Conservation (phyloP, 2,329 filamentous ascomycete genomes). For the Diaporthe caulivora region DNA sequence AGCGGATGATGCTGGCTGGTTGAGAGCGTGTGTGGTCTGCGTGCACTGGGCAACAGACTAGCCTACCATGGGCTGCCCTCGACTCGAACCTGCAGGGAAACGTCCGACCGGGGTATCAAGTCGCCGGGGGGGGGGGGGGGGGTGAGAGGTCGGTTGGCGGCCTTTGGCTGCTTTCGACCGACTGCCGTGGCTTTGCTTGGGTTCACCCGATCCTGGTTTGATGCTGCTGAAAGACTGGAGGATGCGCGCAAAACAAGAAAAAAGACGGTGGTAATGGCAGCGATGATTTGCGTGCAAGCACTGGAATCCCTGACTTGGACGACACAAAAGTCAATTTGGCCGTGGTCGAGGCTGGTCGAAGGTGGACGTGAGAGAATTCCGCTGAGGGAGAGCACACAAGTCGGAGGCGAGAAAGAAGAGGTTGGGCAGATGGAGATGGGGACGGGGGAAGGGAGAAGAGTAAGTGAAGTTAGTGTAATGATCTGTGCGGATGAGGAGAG, state of each 20-base stretch:
- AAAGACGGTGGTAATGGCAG: conserved; percentile 39
- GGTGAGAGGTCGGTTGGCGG: not conserved
- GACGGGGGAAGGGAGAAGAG: conserved; percentile 27
- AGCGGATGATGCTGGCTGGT: conserved; percentile 18
- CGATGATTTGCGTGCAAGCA: conserved; percentile 39
- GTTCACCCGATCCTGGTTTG: conserved; percentile 9
- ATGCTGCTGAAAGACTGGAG: not conserved
- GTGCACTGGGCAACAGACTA: conserved; percentile 23
- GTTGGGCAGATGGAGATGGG: conserved; percentile 19
- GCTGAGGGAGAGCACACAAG: conserved; percentile 35
- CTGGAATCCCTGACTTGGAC: conserved; percentile 48
- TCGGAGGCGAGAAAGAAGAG: conserved; percentile 27
- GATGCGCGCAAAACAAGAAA: not conserved
- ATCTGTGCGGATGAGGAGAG: conserved; percentile 29
- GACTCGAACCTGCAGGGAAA: conserved; percentile 1
- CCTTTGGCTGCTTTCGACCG: conserved; percentile 24
- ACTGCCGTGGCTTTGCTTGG: conserved; percentile 1
- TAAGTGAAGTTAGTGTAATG: not conserved
- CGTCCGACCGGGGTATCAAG: too few species aligned
- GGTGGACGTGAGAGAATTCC: conserved; percentile 36
- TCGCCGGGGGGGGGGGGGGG: not conserved
- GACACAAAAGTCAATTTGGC: conserved; percentile 56
- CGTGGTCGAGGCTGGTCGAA: conserved; percentile 42
- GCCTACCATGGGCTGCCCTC: conserved; percentile 9
- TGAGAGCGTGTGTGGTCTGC: not conserved